These are phyloP conservation scores for Leishmania martiniquensis DNA, from an alignment of 208 protist species.

Conservation along the genomic window DNA sequence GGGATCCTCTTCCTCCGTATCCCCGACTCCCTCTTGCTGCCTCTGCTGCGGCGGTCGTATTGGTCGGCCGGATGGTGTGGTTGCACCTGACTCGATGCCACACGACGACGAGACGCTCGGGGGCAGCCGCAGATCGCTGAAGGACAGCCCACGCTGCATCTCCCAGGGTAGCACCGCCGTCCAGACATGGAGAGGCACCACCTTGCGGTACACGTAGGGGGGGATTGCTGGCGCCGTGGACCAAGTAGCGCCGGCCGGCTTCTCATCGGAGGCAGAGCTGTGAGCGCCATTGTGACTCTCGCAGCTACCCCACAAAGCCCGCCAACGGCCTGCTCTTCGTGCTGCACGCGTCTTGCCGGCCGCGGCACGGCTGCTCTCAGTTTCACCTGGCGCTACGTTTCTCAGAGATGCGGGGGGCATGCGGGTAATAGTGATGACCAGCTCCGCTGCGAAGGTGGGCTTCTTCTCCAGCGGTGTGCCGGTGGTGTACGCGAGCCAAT, in stretches of 20 bases:
- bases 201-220: slow-evolving; percentile 28
- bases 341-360: background rate
- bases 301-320: background rate
- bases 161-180: slow-evolving; percentile 88
- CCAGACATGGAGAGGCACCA: slow-evolving; percentile 74
- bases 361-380: background rate
- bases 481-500: slow-evolving; percentile 71
- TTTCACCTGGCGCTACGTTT: background rate
- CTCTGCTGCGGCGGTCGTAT: background rate
- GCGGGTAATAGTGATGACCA: slow-evolving; percentile 48
- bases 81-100: background rate
- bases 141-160: slow-evolving; percentile 83
- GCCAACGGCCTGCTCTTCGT: background rate
- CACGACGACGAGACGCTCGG: background rate
- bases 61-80: background rate
- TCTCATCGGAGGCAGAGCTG: background rate
- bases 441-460: slow-evolving; percentile 50
- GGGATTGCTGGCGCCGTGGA: background rate
- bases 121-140: slow-evolving; percentile 45
- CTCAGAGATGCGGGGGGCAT: background rate
- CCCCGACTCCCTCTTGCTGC: background rate
- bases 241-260: background rate
- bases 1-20: slow-evolving; percentile 56
- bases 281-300: background rate
- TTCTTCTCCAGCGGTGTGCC: slow-evolving; percentile 58